Base-by-base conservation (phyloP, 139 green algal genomes). In the Chlamydomonas sp. region DNA sequence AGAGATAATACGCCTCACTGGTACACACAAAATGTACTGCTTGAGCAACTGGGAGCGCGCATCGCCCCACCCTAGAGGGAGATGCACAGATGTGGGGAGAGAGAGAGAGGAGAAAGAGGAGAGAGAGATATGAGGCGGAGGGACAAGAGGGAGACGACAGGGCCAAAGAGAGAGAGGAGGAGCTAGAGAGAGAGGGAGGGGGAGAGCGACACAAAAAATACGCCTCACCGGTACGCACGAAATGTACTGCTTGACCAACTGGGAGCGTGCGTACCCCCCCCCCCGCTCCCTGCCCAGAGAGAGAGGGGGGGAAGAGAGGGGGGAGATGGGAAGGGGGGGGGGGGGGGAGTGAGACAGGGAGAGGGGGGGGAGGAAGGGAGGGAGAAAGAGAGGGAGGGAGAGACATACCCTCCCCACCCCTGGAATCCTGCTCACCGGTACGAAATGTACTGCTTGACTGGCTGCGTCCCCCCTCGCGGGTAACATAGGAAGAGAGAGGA, bases 231-330 rank as follows among this genome's bases (percentile, higher is more conserved):
- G 30, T 24, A 22, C 59, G 43, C 28, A 67, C 59, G 74, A 65
- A 30, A 93, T 90, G 71, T 96, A 92, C 34, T 83, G 70, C 74
- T 87, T 86, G 5, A 95, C 89, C 13, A 96, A 81, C 62, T 76
- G 62, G 35, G 47, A 70, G 13, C 87, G 76, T 2, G 69, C 73
- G 65, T 81, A 95, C 43, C 43, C 16, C 43, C 43, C 13, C 20
- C 13, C 43, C 20, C 43, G 20, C 43, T 54, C 43, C 43, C 8
- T 39, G 10, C 59, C 59, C 28, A 35, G 31, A 67, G 8, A 6
- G 6, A 48, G 22, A 16, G 6, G 29, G n/a, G 5, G 5, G 8
- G 16, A 54, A 54, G 43, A 26, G 20, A 54, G 13, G 43, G 20
- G 43, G 16, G 20, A 54, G n/a, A n/a, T n/a, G n/a, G n/a, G n/a